These are phyloP conservation scores for Ceratobasidium theobromae DNA, from an alignment of 1,284 basidiomycete genomes.

Conservation along the genomic window DNA sequence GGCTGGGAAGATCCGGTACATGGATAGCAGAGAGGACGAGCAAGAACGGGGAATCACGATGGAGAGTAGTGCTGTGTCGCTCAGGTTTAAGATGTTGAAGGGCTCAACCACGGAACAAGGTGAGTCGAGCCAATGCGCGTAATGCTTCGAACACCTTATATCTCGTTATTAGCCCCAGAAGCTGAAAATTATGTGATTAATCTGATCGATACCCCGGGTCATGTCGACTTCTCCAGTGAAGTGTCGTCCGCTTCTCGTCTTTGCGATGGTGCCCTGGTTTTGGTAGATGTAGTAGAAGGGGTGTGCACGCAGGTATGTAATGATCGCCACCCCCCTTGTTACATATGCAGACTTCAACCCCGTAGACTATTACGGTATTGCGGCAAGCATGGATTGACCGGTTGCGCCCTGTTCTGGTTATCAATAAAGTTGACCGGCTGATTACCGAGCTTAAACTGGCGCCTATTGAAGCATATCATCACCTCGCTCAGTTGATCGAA, in stretches of 20 bases:
- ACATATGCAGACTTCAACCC: not conserved
- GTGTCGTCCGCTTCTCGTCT: constrained; percentile 92
- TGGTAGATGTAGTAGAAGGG: constrained; percentile 98
- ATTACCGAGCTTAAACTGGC: constrained; percentile 92
- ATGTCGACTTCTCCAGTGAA: constrained; percentile 98
- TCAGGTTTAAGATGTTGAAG: constrained; percentile 75
- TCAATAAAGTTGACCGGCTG: constrained; percentile 97
- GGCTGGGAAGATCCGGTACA: constrained; percentile 95
- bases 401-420: constrained; percentile 87
- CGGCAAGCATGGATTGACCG: constrained; percentile 93
- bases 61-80: constrained; percentile 93
- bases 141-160: not conserved
- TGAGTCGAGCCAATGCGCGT: constrained; percentile 38
- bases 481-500: constrained; percentile 90
- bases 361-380: constrained; percentile 90
- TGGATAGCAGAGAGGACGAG: constrained; percentile 96
- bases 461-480: constrained; percentile 92
- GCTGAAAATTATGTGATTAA: constrained; percentile 76
- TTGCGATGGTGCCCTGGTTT: constrained; percentile 92
- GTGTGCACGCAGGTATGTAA: constrained; percentile 89
- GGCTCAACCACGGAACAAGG: constrained; percentile 50
- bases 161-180: not conserved
- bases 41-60: constrained; percentile 98
- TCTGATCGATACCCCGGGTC: constrained; percentile 98
- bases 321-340: not conserved